Base-by-base conservation (phyloP, 345 rosid genomes). In the Salix brachista region DNA sequence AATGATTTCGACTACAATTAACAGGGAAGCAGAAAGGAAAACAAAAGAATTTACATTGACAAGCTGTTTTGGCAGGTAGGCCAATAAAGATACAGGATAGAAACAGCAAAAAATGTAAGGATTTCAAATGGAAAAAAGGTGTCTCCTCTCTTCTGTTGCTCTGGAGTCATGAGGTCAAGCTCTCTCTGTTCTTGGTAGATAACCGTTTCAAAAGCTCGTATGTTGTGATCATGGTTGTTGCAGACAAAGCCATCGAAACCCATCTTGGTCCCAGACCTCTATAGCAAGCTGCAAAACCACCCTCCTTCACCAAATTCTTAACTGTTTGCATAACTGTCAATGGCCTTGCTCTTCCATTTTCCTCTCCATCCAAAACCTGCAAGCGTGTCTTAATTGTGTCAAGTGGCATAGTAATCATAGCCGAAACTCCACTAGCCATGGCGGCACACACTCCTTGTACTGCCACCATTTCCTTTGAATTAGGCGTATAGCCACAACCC, bases 251-350 rank as follows among this genome's bases (percentile, higher is more conserved):
- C 95, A 88, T 92, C 19, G 97, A 92, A 28, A 92, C 94, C 98
- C 97, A 94, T 73, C 98, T 90, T 4, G 97, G 98, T 41, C 97
- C 97, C 77, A 94, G 82, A 21, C 98, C 98, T 75, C 93, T 84
- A 67, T 91, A 94, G 80, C 98, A 94, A 74, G 93, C 97, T 0
- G 79, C 76, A 28, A 91, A 78, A 36, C 97, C 98, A 41, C 97
- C 94, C 84, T 94, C 98, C 72, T 71, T 90, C 70, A 85, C 73
- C 85, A 92, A 80, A 77, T 86, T 87, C 82, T 80, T 83, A 48
- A 90, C 85, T 0, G 93, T 82, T 76, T 92, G 88, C 83, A 83
- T 67, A 13, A 85, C 77, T n/a, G 95, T 94, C 83, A 80, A 81
- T 36, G 94, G 90, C 77, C 69, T 80, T 80, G 92, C 83, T 68